Percentiles rank a stretch among this genome's conserved stretches.
phyloP scores from a whole-genome alignment of 2,329 filamentous ascomycete species.

The Colletotrichum coccodes region DNA sequence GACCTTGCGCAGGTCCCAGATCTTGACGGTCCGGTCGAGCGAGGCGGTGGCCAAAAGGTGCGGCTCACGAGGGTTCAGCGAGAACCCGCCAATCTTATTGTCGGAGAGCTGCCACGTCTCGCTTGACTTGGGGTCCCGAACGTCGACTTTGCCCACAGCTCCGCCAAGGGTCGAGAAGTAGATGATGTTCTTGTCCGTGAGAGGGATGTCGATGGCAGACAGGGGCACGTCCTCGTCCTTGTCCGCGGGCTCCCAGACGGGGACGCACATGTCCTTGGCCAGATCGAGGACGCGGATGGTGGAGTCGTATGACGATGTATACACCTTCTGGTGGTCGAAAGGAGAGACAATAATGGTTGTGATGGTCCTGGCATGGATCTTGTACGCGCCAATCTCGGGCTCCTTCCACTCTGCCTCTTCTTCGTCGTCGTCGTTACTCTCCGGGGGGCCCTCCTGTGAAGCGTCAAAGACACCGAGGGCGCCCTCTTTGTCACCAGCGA shows the following conservation, averaged over 20 bases:
- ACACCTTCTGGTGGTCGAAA: conserved; percentile 78
- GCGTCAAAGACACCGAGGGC: conserved; percentile 92
- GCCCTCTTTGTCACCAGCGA: conserved; percentile 94
- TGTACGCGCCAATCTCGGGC: conserved; percentile 88
- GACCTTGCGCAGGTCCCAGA: conserved; percentile 93
- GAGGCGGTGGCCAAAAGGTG: conserved; percentile 91
- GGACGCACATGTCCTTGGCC: conserved; percentile 79
- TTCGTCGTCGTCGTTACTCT: conserved; percentile 69
- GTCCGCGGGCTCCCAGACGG: conserved; percentile 82
- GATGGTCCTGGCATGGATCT: conserved; percentile 90
- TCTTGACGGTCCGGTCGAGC: conserved; percentile 86
- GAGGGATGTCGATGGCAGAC: conserved; percentile 83
- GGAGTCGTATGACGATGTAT: conserved; percentile 91
- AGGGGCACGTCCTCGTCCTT: conserved; percentile 79
- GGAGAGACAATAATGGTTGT: conserved; percentile 83
- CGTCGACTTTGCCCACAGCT: conserved; percentile 82
- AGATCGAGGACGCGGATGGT: conserved; percentile 90
- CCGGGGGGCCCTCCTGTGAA: conserved; percentile 70
- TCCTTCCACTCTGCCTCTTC: conserved; percentile 57
- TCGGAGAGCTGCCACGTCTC: conserved; percentile 83
- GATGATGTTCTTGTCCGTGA: conserved; percentile 76
- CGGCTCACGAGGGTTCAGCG: conserved; percentile 80
- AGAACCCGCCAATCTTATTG: conserved; percentile 96
- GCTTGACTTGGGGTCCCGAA: conserved; percentile 67
- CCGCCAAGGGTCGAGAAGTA: conserved; percentile 91